Conservation (phyloP, 176 grass and related monocot genomes). For the Puya raimondii region DNA sequence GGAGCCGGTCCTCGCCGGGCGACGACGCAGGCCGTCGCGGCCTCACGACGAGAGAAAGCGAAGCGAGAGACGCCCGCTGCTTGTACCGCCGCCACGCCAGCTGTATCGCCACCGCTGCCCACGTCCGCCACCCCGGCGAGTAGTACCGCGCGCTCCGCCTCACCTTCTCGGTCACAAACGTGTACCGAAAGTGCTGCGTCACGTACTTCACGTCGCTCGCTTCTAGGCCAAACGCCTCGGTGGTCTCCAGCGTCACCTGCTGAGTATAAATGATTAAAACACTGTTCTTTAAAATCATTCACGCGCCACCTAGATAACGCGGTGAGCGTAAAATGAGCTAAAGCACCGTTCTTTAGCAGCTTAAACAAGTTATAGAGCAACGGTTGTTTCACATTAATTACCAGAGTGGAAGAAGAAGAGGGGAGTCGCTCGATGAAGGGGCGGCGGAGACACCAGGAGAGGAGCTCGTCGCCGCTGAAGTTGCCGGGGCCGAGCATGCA, state of each 20-base stretch:
- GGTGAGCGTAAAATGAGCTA: too few species aligned
- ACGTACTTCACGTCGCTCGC: slow-evolving; percentile 80
- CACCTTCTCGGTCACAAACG: slow-evolving; percentile 72
- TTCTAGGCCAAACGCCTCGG: slow-evolving; percentile 77
- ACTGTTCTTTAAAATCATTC: too few species aligned
- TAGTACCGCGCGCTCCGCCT: slow-evolving; percentile 79
- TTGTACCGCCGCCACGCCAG: slow-evolving; percentile 65
- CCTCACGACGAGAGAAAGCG: slow-evolving; percentile 43
- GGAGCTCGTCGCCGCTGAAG: slow-evolving; percentile 85
- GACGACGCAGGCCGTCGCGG: slow-evolving; percentile 47
- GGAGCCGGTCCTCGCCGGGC: slow-evolving; percentile 69
- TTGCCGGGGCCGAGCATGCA: slow-evolving; percentile 89
- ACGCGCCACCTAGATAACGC: too few species aligned
- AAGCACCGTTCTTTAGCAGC: too few species aligned
- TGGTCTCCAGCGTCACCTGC: slow-evolving; percentile 42
- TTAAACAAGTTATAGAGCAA: too few species aligned
- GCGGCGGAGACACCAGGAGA: slow-evolving; percentile 83
- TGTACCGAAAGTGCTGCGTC: slow-evolving; percentile 89
- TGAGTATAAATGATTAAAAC: too few species aligned
- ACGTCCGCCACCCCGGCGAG: slow-evolving; percentile 83
- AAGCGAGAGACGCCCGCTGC: slow-evolving; percentile 53
- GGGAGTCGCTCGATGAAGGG: slow-evolving; percentile 67
- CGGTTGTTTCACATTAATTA: too few species aligned
- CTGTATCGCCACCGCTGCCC: slow-evolving; percentile 85
- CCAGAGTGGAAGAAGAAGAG: slow-evolving; percentile 65